Percentiles rank a stretch among this genome's conserved stretches.
These are phyloP conservation scores for Cordia subcordata DNA, from an alignment of 257 asterid species.

Conservation along the genomic window DNA sequence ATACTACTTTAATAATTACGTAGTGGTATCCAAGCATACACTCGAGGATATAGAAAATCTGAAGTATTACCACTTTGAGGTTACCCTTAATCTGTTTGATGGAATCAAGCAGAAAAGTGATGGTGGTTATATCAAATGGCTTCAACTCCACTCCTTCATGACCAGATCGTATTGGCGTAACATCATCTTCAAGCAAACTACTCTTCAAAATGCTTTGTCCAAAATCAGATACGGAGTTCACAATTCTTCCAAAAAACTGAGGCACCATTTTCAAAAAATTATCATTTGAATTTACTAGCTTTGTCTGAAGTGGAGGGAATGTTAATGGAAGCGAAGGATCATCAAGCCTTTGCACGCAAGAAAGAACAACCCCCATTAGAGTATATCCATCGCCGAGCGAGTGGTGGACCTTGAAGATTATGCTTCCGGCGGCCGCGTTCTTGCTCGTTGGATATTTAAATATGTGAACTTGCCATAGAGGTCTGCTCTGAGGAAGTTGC, in stretches of 20 bases:
- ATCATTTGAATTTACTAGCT: not conserved
- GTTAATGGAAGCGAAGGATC: slow-evolving; percentile 34
- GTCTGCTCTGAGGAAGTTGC: slow-evolving; percentile 27
- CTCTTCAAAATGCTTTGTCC: slow-evolving; percentile 33
- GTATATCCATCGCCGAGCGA: slow-evolving; percentile 43
- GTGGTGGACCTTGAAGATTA: slow-evolving; percentile 36
- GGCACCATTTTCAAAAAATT: slow-evolving; percentile 7
- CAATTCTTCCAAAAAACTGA: slow-evolving; percentile 13
- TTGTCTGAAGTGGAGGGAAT: slow-evolving; percentile 19
- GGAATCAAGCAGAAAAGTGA: slow-evolving; percentile 20
- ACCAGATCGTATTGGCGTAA: slow-evolving; percentile 26
- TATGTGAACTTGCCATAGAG: slow-evolving; percentile 39
- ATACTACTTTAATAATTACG: no score
- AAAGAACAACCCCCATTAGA: no score
- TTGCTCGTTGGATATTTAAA: slow-evolving; percentile 33
- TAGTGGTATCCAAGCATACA: no score
- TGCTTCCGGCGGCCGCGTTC: slow-evolving; percentile 31
- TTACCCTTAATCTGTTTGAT: slow-evolving; percentile 30
- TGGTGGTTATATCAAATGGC: slow-evolving; percentile 29
- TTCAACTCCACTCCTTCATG: slow-evolving; percentile 34
- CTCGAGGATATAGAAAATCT: no score
- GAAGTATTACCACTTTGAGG: slow-evolving; percentile 27
- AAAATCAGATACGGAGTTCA: slow-evolving; percentile 24
- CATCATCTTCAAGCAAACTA: slow-evolving; percentile 30
- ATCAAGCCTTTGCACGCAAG: slow-evolving; percentile 36